Evolutionary conservation across 306 rosid genomes (phyloP).

Genomic region (Rosa lucieae): DNA sequence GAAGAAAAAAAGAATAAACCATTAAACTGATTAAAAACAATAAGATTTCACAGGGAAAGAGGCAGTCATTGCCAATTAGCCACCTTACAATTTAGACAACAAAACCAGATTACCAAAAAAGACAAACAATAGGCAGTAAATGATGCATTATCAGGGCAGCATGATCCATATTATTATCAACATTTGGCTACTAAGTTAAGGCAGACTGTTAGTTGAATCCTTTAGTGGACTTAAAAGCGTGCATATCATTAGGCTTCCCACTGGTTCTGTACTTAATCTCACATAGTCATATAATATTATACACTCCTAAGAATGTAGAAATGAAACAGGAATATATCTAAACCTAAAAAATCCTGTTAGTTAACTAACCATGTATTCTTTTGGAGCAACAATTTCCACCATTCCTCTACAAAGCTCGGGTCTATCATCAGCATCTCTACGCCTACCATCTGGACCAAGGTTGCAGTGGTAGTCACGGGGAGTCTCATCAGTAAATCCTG

Average conservation of each 20-base stretch:
- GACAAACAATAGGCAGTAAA: background rate
- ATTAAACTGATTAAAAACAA: background rate
- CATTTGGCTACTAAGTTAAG: background rate
- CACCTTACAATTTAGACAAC: background rate
- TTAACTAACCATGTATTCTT: slow-evolving; percentile 83
- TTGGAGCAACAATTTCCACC: slow-evolving; percentile 93
- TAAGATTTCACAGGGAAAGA: background rate
- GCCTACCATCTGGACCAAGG: slow-evolving; percentile 97
- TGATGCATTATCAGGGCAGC: background rate
- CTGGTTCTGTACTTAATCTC: background rate
- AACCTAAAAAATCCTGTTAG: slow-evolving; percentile 13
- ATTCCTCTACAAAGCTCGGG: slow-evolving; percentile 96
- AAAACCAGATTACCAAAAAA: background rate
- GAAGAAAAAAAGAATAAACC: slow-evolving; percentile 2
- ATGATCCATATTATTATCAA: background rate
- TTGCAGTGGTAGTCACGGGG: slow-evolving; percentile 97
- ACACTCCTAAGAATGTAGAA: background rate
- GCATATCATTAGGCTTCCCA: background rate
- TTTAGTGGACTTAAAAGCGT: background rate
- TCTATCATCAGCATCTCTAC: slow-evolving; percentile 94
- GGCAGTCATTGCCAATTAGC: background rate
- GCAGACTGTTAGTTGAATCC: background rate
- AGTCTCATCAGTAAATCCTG: slow-evolving; percentile 96
- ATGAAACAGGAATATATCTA: background rate
- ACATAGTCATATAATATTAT: background rate